These are phyloP conservation scores for Ogataea salicorniae DNA, from an alignment of 805 yeast species.

Conservation along the genomic window DNA sequence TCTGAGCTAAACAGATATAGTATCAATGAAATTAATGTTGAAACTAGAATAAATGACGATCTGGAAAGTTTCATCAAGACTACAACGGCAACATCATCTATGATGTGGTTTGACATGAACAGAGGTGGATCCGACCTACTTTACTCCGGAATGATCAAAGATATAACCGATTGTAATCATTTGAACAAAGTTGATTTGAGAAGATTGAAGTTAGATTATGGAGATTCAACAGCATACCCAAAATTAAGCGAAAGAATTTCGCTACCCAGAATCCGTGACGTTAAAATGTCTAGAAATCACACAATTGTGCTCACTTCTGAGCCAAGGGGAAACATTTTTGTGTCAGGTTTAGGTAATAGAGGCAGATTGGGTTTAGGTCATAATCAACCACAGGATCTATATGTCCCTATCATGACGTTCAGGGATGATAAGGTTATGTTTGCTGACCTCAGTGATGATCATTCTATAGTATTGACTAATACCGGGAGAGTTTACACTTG, in stretches of 20 bases:
- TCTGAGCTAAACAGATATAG: background rate
- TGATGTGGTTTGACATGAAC: conserved; percentile 8
- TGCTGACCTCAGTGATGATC: conserved; percentile 59
- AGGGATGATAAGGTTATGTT: conserved; percentile 27
- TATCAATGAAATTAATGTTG: conserved; percentile 25
- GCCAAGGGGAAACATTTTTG: conserved; percentile 39
- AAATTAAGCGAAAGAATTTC: conserved; percentile 24
- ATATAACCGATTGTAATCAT: conserved; percentile 6
- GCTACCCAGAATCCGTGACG: conserved; percentile 41
- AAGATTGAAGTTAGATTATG: conserved; percentile 21
- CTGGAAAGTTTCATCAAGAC: conserved; percentile 5
- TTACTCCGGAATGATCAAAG: conserved; percentile 50
- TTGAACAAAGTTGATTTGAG: conserved; percentile 14
- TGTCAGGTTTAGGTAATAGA: conserved; percentile 63
- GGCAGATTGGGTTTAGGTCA: conserved; percentile 67
- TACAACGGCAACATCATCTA: conserved; percentile 1
- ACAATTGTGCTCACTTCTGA: conserved; percentile 54
- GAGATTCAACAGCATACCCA: conserved; percentile 14
- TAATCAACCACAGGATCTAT: conserved; percentile 37
- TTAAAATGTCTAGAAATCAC: conserved; percentile 61
- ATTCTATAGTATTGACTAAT: conserved; percentile 52
- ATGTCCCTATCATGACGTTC: conserved; percentile 37
- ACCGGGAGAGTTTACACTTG: conserved; percentile 61
- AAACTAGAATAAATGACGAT: conserved; percentile 16
- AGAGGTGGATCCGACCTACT: conserved; percentile 56